These are phyloP conservation scores for Isatis tinctoria DNA, from an alignment of 345 rosid genomes.

Conservation along the genomic window DNA sequence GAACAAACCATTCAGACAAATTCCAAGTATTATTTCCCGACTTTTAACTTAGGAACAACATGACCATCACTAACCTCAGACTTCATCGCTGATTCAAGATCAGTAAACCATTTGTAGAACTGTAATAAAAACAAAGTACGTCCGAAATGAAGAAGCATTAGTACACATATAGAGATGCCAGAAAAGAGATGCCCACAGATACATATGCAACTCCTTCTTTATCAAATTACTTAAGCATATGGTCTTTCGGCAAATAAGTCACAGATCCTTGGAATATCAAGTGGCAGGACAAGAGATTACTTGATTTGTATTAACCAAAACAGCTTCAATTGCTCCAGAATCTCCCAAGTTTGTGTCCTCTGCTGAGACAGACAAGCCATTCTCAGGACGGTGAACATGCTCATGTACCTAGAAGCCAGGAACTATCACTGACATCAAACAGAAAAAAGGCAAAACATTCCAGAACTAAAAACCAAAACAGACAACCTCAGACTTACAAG, in stretches of 20 bases:
- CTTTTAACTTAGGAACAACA: conserved; percentile 14
- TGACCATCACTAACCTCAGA: conserved; percentile 71
- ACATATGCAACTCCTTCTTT: conserved; percentile 1
- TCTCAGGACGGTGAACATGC: conserved; percentile 52
- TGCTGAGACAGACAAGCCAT: conserved; percentile 47
- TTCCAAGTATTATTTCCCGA: background rate
- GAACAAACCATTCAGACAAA: conserved; percentile 5
- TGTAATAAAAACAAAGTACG: conserved; percentile 26
- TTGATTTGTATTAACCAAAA: conserved; percentile 84
- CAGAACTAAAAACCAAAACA: background rate
- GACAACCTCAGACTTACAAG: conserved; percentile 41
- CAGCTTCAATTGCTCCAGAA: conserved; percentile 65
- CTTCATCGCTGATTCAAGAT: conserved; percentile 97
- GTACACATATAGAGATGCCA: background rate
- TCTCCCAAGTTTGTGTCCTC: conserved; percentile 48
- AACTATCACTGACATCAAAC: conserved; percentile 16
- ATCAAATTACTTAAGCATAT: background rate
- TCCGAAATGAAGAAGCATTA: conserved; percentile 9
- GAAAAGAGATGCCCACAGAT: background rate
- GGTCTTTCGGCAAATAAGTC: background rate
- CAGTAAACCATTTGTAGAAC: conserved; percentile 98
- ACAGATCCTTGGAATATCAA: too few relatives aligned
- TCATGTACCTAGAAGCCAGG: conserved; percentile 53
- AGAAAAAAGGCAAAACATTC: background rate
- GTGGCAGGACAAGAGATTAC: conserved; percentile 29